Base-by-base conservation (phyloP, 2,329 filamentous ascomycete genomes). In the Trichoderma sp. region DNA sequence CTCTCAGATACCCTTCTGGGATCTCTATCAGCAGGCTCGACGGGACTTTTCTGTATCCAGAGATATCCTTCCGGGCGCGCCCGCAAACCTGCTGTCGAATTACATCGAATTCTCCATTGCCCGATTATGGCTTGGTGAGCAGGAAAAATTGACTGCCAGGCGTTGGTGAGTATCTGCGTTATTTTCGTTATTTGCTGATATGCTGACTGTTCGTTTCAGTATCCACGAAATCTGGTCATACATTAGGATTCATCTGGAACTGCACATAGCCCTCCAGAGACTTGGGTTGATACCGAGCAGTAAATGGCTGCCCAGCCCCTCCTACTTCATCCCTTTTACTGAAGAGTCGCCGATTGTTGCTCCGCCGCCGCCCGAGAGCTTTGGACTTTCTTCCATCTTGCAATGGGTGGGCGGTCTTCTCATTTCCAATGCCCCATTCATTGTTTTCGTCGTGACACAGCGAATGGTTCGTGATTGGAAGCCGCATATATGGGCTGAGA, bases 291-390 rank as follows among this genome's bases (percentile, higher is more conserved):
- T 82, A 50, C 74, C 82, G 0, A 72, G 75, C 14, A 76, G 69
- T 14, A 74, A 74, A 7, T 72, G 73, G 73, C 72, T 86, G 3
- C 85, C 85, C 0, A 73, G 71, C 7, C 75, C 76, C 44, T 76
- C 72, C 5, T 88, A 82, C 71, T 86, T 86, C 68, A 70, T 87
- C 19, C 85, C 85, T 0, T 87, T 86, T 55, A 81, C 82, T 14
- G 70, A 75, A 7, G 74, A 78, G 14, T 87, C 84, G 0, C 83
- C 83, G 0, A 81, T 86, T 30, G 72, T 76, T 1, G 73, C 81
- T 0, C 83, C 83, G 2, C 79, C 81, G 2, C 73, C 78, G 0
- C 77, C 78, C 0, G 67, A 74, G 4, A 76, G 78, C 3, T 71
- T 83, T 19, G 78, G 74, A 10, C 63, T 72, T 3, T 67, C 73